phyloP scores from a whole-genome alignment of 306 rosid genomes.

The Oxytropis ochrocephala region DNA sequence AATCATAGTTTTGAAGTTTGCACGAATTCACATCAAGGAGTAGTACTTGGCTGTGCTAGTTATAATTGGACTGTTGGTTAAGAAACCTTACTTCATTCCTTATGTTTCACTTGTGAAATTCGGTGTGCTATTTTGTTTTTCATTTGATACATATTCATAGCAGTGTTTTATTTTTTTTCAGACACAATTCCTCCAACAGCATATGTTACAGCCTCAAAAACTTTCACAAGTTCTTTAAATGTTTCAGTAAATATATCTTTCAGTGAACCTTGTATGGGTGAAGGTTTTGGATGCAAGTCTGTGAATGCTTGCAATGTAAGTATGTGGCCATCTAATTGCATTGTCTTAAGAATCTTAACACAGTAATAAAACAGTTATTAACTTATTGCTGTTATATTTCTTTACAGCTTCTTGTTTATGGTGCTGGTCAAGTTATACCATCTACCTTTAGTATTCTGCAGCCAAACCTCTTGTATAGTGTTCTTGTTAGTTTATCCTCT shows the following conservation, averaged over 20 bases:
- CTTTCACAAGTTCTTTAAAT: conserved; percentile 60
- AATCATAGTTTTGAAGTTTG: conserved; percentile 70
- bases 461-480: conserved; percentile 61
- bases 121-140: background rate
- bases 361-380: conserved; percentile 2
- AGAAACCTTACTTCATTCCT: conserved; percentile 29
- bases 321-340: conserved; percentile 27
- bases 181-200: conserved; percentile 92
- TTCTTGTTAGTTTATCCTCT: conserved; percentile 53
- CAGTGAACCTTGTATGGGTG: conserved; percentile 64
- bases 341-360: background rate
- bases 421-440: conserved; percentile 83
- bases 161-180: conserved; percentile 32
- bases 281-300: conserved; percentile 65
- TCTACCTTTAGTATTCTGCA: conserved; percentile 56
- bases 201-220: conserved; percentile 41
- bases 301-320: conserved; percentile 87
- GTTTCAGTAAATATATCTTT: conserved; percentile 74
- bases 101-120: background rate
- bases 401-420: conserved; percentile 82
- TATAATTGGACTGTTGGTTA: conserved; percentile 82
- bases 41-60: conserved; percentile 58
- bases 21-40: conserved; percentile 39
- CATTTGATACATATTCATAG: background rate
- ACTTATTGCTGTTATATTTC: conserved; percentile 11